Percentiles rank a stretch among this genome's conserved stretches.
phyloP scores from a whole-genome alignment of 495 filamentous ascomycete genomes.

The Elasticomyces elasticus region DNA sequence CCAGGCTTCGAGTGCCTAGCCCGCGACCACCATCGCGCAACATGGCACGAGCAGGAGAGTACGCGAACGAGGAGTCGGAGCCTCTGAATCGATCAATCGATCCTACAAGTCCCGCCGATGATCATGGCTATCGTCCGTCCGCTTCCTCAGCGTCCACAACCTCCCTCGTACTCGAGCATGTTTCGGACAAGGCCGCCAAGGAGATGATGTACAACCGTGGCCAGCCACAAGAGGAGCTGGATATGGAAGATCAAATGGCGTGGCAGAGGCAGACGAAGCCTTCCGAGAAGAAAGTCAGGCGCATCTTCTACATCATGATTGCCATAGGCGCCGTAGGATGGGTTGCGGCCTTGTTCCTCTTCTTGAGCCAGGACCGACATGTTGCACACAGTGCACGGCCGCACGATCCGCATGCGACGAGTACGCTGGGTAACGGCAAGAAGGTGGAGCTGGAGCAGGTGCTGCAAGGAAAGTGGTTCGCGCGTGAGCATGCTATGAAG shows the following conservation, averaged over 20 bases:
- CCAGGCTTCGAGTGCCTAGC: background rate
- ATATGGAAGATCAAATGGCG: conserved; percentile 32
- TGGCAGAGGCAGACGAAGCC: conserved; percentile 29
- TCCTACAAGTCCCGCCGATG: background rate
- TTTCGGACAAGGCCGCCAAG: conserved; percentile 37
- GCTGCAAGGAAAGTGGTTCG: conserved; percentile 58
- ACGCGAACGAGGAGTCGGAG: conserved; percentile 2
- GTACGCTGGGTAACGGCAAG: conserved; percentile 57
- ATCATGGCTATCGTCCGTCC: conserved; percentile 30
- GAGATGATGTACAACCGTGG: conserved; percentile 26
- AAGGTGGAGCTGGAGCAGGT: conserved; percentile 75
- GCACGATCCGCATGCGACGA: conserved; percentile 60
- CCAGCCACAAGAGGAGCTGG: conserved; percentile 42
- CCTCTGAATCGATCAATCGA: background rate
- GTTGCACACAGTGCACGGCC: conserved; percentile 39
- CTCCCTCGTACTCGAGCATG: conserved; percentile 65
- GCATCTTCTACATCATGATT: conserved; percentile 58
- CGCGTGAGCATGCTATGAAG: conserved; percentile 59
- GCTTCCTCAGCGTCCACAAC: conserved; percentile 63
- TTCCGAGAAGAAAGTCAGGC: conserved; percentile 52
- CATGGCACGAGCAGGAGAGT: background rate
- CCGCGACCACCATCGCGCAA: background rate
- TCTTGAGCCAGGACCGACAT: conserved; percentile 53
- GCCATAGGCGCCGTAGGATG: conserved; percentile 64
- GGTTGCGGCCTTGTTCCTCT: conserved; percentile 70